Evolutionary conservation across 768 basidiomycete genomes (phyloP).

Genomic region (Tulasnella sp.): DNA sequence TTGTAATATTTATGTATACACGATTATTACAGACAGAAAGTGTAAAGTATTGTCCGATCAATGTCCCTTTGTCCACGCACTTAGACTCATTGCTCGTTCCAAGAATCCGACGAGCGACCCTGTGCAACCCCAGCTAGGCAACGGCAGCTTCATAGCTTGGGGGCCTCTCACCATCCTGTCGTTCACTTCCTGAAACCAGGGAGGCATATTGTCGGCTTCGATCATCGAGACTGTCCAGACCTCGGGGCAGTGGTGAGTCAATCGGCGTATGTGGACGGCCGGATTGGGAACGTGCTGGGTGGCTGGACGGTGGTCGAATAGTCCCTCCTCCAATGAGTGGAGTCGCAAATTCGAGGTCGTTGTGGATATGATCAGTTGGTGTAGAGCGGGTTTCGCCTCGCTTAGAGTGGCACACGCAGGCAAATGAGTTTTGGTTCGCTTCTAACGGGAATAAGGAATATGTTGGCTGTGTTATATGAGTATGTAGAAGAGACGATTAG

Average conservation of each 20-base stretch:
- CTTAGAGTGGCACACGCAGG: constrained; percentile 16
- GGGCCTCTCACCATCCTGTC: constrained; percentile 75
- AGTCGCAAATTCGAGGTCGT: constrained; percentile 8
- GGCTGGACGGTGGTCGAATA: constrained; percentile 11
- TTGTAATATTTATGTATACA: constrained; percentile 8
- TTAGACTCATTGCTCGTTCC: not conserved
- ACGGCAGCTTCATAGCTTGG: constrained; percentile 56
- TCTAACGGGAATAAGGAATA: constrained; percentile 26
- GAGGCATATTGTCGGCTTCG: constrained; percentile 62
- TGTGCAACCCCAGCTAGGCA: not conserved
- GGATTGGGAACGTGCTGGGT: constrained; percentile 5
- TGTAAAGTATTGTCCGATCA: not conserved
- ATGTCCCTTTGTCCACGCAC: not conserved
- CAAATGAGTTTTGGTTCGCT: not conserved
- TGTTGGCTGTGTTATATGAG: constrained; percentile 13
- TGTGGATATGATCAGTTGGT: not conserved
- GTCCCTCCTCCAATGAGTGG: constrained; percentile 7
- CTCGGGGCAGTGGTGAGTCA: constrained; percentile 19
- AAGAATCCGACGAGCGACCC: not conserved
- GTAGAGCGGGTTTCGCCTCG: not conserved
- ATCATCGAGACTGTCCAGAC: constrained; percentile 33
- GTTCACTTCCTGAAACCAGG: constrained; percentile 77
- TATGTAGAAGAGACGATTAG: not conserved
- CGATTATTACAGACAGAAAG: not conserved
- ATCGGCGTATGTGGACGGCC: not conserved